Conservation (phyloP, 179 eudicot species). For the Patellifolia procumbens region DNA sequence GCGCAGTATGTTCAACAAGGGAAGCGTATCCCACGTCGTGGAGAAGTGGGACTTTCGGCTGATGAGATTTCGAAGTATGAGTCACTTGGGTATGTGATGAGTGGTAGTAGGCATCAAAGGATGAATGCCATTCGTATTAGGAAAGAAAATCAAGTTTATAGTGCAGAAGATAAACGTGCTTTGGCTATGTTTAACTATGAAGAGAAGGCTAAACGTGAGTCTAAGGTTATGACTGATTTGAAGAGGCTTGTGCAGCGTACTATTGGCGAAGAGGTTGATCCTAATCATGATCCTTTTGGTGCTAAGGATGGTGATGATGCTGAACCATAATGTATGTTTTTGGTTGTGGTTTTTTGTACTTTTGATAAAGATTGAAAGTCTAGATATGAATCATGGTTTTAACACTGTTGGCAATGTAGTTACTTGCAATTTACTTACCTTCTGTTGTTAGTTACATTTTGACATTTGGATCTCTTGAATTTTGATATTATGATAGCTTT, state of each 20-base stretch:
- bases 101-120: constrained; percentile 98
- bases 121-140: constrained; percentile 99
- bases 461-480: background rate
- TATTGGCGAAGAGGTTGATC: constrained; percentile 74
- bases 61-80: constrained; percentile 88
- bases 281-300: constrained; percentile 89
- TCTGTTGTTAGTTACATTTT: background rate
- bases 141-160: constrained; percentile 97
- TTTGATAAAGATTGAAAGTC: background rate
- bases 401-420: background rate
- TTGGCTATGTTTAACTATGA: constrained; percentile 96
- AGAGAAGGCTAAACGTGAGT: constrained; percentile 89
- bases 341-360: background rate
- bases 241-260: constrained; percentile 82
- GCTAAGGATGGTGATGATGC: constrained; percentile 64
- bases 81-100: constrained; percentile 93
- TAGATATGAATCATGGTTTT: background rate
- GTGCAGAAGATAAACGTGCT: constrained; percentile 97
- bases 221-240: constrained; percentile 90
- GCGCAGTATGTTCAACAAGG: constrained; percentile 99
- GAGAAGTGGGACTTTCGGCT: constrained; percentile 96
- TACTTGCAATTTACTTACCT: background rate
- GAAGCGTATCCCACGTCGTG: constrained; percentile 98
- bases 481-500: background rate
- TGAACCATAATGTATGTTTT: constrained; percentile 37